Conservation (phyloP, 2,329 filamentous ascomycete genomes). For the Hymenoscyphus scutula region DNA sequence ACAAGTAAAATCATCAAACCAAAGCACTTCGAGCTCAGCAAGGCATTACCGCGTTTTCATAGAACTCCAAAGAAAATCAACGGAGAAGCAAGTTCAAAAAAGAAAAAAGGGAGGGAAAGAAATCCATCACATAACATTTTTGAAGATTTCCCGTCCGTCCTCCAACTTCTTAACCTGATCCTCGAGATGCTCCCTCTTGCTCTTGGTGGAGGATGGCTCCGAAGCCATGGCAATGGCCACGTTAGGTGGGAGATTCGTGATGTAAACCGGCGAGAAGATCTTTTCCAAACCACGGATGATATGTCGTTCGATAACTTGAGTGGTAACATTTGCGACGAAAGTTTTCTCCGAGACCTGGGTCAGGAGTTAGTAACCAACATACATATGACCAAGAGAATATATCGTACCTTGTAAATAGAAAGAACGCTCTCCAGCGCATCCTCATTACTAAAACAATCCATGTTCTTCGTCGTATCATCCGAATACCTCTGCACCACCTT, state of each 20-base stretch:
- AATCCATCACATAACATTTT: conserved; percentile 1
- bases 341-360: too few relatives aligned
- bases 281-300: conserved; percentile 33
- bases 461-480: conserved; percentile 23
- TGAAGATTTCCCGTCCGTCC: conserved; percentile 23
- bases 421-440: conserved; percentile 34
- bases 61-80: too few relatives aligned
- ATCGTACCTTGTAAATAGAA: conserved; percentile 38
- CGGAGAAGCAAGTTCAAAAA: too few relatives aligned
- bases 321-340: conserved; percentile 38
- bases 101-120: too few relatives aligned
- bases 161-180: conserved; percentile 33
- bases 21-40: too few relatives aligned
- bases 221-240: too few relatives aligned
- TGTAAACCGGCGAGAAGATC: conserved; percentile 34
- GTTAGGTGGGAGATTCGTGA: too few relatives aligned
- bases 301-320: conserved; percentile 38
- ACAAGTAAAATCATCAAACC: too few relatives aligned
- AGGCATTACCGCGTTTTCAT: too few relatives aligned
- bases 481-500: conserved; percentile 12
- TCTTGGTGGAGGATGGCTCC: too few relatives aligned
- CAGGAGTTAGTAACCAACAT: too few relatives aligned
- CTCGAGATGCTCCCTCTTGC: conserved; percentile 28
- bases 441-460: conserved; percentile 34
- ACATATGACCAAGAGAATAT: too few relatives aligned